Conservation (phyloP, 2,329 filamentous ascomycete genomes). For the Periconia sp. region DNA sequence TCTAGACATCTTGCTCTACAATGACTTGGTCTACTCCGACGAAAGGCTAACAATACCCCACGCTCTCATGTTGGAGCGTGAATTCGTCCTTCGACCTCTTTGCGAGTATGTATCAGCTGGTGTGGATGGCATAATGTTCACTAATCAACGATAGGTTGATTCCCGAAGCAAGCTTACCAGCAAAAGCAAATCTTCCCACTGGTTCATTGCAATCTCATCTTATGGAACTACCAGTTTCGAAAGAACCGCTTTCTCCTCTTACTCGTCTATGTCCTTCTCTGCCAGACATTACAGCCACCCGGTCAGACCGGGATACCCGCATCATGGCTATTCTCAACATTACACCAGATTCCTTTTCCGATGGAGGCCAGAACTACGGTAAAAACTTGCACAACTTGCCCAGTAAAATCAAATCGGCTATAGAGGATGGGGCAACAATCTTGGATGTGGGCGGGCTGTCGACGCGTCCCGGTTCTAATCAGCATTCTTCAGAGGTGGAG, state of each 20-base stretch:
- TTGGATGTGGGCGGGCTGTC: slow-evolving; percentile 94
- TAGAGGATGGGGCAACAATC: slow-evolving; percentile 73
- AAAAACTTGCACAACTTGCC: slow-evolving; percentile 54
- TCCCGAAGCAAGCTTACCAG: slow-evolving; percentile 35
- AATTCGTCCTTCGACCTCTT: slow-evolving; percentile 89
- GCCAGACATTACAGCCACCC: slow-evolving; percentile 28
- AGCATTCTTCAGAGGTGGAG: slow-evolving; percentile 74
- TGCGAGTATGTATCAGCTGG: slow-evolving; percentile 65
- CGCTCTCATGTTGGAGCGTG: slow-evolving; percentile 79
- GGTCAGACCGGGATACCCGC: slow-evolving; percentile 57
- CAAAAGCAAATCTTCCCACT: slow-evolving; percentile 51
- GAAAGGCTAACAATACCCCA: slow-evolving; percentile 84
- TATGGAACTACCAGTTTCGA: slow-evolving; percentile 36
- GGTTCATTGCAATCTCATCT: slow-evolving; percentile 37
- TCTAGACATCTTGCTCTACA: slow-evolving; percentile 86
- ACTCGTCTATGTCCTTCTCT: slow-evolving; percentile 40
- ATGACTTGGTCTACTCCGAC: slow-evolving; percentile 64
- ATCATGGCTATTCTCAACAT: slow-evolving; percentile 95
- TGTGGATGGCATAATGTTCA: neutral
- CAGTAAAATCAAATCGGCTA: slow-evolving; percentile 62
- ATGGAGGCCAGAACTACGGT: slow-evolving; percentile 65
- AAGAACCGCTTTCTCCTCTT: slow-evolving; percentile 41
- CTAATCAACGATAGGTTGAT: slow-evolving; percentile 28
- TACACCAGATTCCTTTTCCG: slow-evolving; percentile 96
- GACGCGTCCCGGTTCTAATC: slow-evolving; percentile 73